Percentiles rank a stretch among this genome's conserved stretches.
These are phyloP conservation scores for Glarea lozoyensis DNA, from an alignment of 495 filamentous ascomycete species.

Conservation along the genomic window DNA sequence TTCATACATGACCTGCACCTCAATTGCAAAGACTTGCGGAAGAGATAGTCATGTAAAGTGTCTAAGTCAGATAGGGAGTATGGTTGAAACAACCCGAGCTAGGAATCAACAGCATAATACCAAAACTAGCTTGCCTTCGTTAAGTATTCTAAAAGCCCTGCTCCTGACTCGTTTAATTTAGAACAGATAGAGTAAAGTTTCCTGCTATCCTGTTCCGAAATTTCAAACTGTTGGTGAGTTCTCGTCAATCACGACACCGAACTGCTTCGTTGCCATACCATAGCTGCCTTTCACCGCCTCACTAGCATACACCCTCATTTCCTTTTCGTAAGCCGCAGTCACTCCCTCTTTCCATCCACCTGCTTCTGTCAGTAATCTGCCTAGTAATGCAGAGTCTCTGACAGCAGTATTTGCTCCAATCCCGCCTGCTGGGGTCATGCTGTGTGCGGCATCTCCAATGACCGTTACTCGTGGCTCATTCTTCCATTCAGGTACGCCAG, in stretches of 20 bases:
- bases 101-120: too few relatives aligned
- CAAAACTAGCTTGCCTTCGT: too few relatives aligned
- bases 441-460: slow-evolving; percentile 51
- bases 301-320: slow-evolving; percentile 47
- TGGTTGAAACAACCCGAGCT: too few relatives aligned
- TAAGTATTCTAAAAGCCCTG: too few relatives aligned
- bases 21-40: too few relatives aligned
- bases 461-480: slow-evolving; percentile 47
- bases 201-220: too few relatives aligned
- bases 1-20: too few relatives aligned
- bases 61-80: too few relatives aligned
- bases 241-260: slow-evolving; percentile 33
- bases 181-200: too few relatives aligned
- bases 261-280: slow-evolving; percentile 25
- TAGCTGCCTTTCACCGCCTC: slow-evolving; percentile 40
- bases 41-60: too few relatives aligned
- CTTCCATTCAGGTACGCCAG: slow-evolving; percentile 39
- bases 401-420: slow-evolving; percentile 52
- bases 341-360: slow-evolving; percentile 32
- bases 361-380: slow-evolving; percentile 33
- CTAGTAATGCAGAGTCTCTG: slow-evolving; percentile 38
- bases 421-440: slow-evolving; percentile 53
- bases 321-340: slow-evolving; percentile 42
- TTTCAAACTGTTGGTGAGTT: slow-evolving; percentile 21
- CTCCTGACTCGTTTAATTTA: too few relatives aligned